A percentile compares a stretch with the other conserved stretches of the same genome.
phyloP scores from a whole-genome alignment of 1,139 yeast species.

The Candida tetrigidarum region DNA sequence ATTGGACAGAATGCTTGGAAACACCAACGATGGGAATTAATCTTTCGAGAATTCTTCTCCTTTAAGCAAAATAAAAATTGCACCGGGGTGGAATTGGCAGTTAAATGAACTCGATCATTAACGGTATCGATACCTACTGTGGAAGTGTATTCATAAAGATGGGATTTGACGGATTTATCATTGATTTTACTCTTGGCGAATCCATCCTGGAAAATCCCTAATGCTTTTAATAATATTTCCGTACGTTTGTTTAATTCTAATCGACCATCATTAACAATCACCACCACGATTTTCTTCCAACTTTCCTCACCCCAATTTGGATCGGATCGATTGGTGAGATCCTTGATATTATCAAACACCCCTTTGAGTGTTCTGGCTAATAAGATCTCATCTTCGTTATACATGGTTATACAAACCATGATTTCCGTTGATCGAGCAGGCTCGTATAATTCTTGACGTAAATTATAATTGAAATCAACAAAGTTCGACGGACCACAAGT shows the following conservation, averaged over 20 bases:
- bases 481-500: slow-evolving; percentile 80
- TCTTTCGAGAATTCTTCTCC: slow-evolving; percentile 74
- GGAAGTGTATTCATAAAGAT: slow-evolving; percentile 79
- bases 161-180: slow-evolving; percentile 69
- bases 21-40: slow-evolving; percentile 86
- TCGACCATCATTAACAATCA: slow-evolving; percentile 80
- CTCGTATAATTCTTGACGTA: slow-evolving; percentile 68
- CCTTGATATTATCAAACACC: slow-evolving; percentile 71
- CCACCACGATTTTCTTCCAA: slow-evolving; percentile 80
- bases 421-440: slow-evolving; percentile 75
- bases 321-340: slow-evolving; percentile 59
- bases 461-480: slow-evolving; percentile 55
- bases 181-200: slow-evolving; percentile 80
- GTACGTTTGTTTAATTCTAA: slow-evolving; percentile 68
- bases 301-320: slow-evolving; percentile 79
- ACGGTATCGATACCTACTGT: slow-evolving; percentile 74
- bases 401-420: slow-evolving; percentile 77
- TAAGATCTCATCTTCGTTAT: slow-evolving; percentile 76
- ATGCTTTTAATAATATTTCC: slow-evolving; percentile 65
- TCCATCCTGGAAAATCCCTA: slow-evolving; percentile 83
- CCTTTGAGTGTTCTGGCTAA: slow-evolving; percentile 78
- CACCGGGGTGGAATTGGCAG: slow-evolving; percentile 66
- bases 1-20: slow-evolving; percentile 79
- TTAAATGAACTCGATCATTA: slow-evolving; percentile 56
- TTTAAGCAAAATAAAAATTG: slow-evolving; percentile 79